These are phyloP conservation scores for Botryotinia narcissicola DNA, from an alignment of 2,329 filamentous ascomycete genomes.

Conservation along the genomic window DNA sequence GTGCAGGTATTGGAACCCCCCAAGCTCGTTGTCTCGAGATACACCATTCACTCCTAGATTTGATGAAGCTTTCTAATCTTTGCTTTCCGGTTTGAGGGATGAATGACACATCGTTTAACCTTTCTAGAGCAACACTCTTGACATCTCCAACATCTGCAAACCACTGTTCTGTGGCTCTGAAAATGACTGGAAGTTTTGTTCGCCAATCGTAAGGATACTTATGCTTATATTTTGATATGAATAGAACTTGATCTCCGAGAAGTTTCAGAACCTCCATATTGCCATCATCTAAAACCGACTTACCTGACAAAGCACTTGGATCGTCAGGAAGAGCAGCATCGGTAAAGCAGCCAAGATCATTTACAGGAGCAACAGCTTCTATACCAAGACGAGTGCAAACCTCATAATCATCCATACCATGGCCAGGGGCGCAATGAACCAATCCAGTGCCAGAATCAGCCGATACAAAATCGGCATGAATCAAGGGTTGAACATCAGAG, in stretches of 20 bases:
- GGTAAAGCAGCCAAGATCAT: constrained; percentile 79
- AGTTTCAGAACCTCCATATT: constrained; percentile 67
- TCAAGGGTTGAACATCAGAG: constrained; percentile 62
- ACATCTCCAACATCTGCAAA: constrained; percentile 89
- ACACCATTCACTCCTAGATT: constrained; percentile 91
- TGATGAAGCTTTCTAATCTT: constrained; percentile 80
- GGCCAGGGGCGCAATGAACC: constrained; percentile 92
- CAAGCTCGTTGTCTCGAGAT: constrained; percentile 94
- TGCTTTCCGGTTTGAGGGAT: constrained; percentile 71
- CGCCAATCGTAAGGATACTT: constrained; percentile 99
- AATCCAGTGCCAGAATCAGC: constrained; percentile 87
- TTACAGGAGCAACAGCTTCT: constrained; percentile 75
- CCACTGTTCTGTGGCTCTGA: constrained; percentile 94
- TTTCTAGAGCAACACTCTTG: constrained; percentile 67
- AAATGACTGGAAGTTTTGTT: constrained; percentile 87
- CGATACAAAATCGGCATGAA: constrained; percentile 86
- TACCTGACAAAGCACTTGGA: constrained; percentile 64
- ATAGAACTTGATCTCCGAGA: constrained; percentile 63
- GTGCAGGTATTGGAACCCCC: constrained; percentile 92
- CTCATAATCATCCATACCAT: constrained; percentile 95
- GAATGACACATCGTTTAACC: constrained; percentile 72
- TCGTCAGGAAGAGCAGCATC: constrained; percentile 71
- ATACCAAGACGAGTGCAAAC: constrained; percentile 71
- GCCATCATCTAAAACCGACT: constrained; percentile 69
- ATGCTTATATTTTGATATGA: constrained; percentile 71